A percentile compares a stretch with the other conserved stretches of the same genome.
These are phyloP conservation scores for Annulohypoxylon maeteangense DNA, from an alignment of 495 filamentous ascomycete species.

Conservation along the genomic window DNA sequence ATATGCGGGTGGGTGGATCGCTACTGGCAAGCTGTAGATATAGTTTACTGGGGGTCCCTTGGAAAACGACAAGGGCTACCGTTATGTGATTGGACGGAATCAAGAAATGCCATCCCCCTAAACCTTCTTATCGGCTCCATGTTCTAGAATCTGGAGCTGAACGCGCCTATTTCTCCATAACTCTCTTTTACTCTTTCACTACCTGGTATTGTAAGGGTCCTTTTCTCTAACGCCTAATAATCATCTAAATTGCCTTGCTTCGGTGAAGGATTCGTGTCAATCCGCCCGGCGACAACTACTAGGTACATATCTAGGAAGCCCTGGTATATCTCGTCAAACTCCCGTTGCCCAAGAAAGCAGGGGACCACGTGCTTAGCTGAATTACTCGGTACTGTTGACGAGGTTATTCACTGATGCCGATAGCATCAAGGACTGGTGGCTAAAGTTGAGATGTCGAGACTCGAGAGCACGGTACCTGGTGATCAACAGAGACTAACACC, in stretches of 20 bases:
- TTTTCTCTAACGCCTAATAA: neutral
- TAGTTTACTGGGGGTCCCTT: slow-evolving; percentile 2
- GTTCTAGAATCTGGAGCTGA: slow-evolving; percentile 27
- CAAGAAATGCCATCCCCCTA: neutral
- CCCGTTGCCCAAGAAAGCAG: neutral
- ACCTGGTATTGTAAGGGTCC: neutral
- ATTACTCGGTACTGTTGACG: neutral
- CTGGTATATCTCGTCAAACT: neutral
- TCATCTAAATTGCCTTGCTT: neutral
- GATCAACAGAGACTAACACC: neutral
- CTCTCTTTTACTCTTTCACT: neutral
- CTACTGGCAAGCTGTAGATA: slow-evolving; percentile 9
- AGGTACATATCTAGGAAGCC: no score
- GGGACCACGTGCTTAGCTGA: neutral
- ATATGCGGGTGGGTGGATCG: neutral
- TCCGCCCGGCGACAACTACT: neutral
- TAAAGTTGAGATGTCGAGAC: neutral
- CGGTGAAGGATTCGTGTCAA: slow-evolving; percentile 10
- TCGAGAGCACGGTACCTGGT: neutral
- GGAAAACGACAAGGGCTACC: neutral
- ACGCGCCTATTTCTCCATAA: neutral
- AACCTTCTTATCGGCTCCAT: slow-evolving; percentile 17
- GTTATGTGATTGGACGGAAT: slow-evolving; percentile 10
- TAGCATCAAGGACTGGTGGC: neutral
- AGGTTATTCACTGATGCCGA: neutral